Conservation (phyloP, 495 filamentous ascomycete species). For the Penicillium odoratum region DNA sequence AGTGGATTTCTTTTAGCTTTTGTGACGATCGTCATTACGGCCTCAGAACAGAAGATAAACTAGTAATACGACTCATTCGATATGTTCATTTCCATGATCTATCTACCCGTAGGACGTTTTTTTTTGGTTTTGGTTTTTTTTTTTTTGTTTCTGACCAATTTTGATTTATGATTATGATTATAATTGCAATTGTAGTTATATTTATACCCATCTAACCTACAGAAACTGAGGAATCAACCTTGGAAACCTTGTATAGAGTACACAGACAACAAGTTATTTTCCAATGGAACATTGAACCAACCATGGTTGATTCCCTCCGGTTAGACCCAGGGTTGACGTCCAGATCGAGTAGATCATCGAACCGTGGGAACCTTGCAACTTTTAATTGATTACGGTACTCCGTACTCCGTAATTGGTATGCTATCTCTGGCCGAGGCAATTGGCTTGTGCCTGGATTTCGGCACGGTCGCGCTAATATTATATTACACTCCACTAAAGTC, state of each 20-base stretch:
- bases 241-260: not conserved
- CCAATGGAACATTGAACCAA: not conserved
- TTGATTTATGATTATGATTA: too few species aligned
- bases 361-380: not conserved
- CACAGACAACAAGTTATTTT: not conserved
- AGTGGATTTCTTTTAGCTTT: conserved; percentile 20
- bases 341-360: not conserved
- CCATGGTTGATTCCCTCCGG: not conserved
- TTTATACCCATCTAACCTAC: too few species aligned
- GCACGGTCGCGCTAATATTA: not conserved
- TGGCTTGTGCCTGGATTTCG: not conserved
- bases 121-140: too few species aligned
- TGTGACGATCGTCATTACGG: conserved; percentile 24
- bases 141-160: too few species aligned
- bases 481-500: not conserved
- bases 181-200: too few species aligned
- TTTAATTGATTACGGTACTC: not conserved
- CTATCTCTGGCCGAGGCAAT: not conserved
- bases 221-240: too few species aligned
- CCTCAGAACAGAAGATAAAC: not conserved
- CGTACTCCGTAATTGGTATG: not conserved
- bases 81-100: too few species aligned
- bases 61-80: too few species aligned
- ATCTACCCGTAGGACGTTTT: too few species aligned
- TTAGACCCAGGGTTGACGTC: not conserved